Percentiles rank a stretch among this genome's conserved stretches.
phyloP scores from a whole-genome alignment of 257 asterid genomes.

The Galeopsis tetrahit region DNA sequence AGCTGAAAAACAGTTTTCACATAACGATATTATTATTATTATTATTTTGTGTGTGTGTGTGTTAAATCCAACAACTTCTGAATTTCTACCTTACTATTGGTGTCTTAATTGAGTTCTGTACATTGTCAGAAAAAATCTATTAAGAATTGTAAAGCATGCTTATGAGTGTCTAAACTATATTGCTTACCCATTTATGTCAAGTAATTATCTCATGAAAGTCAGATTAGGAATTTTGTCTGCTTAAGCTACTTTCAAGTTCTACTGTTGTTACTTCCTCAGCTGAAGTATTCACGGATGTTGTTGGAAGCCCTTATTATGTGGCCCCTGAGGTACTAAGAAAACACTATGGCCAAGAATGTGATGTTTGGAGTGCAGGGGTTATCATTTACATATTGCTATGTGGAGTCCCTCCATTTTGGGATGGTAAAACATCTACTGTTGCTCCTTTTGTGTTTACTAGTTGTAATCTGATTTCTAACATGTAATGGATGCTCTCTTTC shows the following conservation, averaged over 20 bases:
- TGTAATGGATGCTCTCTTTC: constrained; percentile 33
- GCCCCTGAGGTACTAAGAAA: constrained; percentile 78
- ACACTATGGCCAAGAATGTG: constrained; percentile 68
- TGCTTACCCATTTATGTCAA: neutral
- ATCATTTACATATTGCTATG: constrained; percentile 65
- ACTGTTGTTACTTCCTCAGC: constrained; percentile 42
- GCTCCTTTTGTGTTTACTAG: constrained; percentile 6
- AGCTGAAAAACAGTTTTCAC: too few species aligned
- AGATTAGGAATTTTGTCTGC: neutral
- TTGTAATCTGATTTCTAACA: constrained; percentile 12
- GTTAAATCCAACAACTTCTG: too few species aligned
- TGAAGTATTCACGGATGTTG: constrained; percentile 59
- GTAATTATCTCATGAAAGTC: constrained; percentile 6
- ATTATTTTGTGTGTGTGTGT: too few species aligned
- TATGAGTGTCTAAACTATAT: neutral
- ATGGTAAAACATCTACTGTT: constrained; percentile 46
- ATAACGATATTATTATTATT: too few species aligned
- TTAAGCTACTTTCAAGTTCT: constrained; percentile 8
- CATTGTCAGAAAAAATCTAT: too few species aligned
- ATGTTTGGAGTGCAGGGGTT: constrained; percentile 85
- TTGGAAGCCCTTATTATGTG: constrained; percentile 78
- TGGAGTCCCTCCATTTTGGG: constrained; percentile 88
- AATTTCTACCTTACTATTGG: too few species aligned
- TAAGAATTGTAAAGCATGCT: too few species aligned
- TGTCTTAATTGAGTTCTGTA: neutral